A percentile compares a stretch with the other conserved stretches of the same genome.
These are phyloP conservation scores for Monilinia fructigena DNA, from an alignment of 2,329 filamentous ascomycete species.

Conservation along the genomic window DNA sequence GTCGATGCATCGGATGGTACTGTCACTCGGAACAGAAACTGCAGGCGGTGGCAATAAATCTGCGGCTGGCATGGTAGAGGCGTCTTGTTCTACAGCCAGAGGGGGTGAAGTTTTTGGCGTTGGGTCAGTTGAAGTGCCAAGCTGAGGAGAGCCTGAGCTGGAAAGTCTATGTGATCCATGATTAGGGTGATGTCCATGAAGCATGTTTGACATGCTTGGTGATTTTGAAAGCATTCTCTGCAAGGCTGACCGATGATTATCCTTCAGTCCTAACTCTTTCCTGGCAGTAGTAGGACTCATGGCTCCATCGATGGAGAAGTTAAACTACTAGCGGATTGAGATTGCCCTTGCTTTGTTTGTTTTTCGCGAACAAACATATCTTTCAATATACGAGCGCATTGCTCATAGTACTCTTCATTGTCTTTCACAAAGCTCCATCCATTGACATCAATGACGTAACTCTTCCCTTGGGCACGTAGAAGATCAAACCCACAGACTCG, in stretches of 20 bases:
- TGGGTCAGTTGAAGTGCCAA: constrained; percentile 40
- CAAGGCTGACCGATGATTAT: constrained; percentile 50
- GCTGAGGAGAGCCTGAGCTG: constrained; percentile 44
- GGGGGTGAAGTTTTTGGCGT: constrained; percentile 38
- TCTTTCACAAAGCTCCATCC: constrained; percentile 99
- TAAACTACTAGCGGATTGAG: constrained; percentile 41
- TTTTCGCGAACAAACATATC: constrained; percentile 86
- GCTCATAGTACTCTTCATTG: constrained; percentile 97
- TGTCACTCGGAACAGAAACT: constrained; percentile 25
- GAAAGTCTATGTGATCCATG: constrained; percentile 40
- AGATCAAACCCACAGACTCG: constrained; percentile 95
- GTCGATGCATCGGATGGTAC: constrained; percentile 30
- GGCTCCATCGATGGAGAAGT: constrained; percentile 29
- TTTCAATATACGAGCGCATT: constrained; percentile 79
- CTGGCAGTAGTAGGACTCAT: constrained; percentile 25
- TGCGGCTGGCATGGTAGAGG: constrained; percentile 32
- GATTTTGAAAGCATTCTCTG: constrained; percentile 60
- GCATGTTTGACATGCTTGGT: constrained; percentile 56
- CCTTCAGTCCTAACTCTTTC: constrained; percentile 40
- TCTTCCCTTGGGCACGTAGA: constrained; percentile 80
- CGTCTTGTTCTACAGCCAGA: constrained; percentile 28
- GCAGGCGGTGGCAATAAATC: constrained; percentile 36
- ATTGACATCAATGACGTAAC: constrained; percentile 98
- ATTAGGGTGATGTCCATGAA: constrained; percentile 49
- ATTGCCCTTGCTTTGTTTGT: constrained; percentile 49